A percentile compares a stretch with the other conserved stretches of the same genome.
These are phyloP conservation scores for Phylloporus arenicola DNA, from an alignment of 768 basidiomycete species.

Conservation along the genomic window DNA sequence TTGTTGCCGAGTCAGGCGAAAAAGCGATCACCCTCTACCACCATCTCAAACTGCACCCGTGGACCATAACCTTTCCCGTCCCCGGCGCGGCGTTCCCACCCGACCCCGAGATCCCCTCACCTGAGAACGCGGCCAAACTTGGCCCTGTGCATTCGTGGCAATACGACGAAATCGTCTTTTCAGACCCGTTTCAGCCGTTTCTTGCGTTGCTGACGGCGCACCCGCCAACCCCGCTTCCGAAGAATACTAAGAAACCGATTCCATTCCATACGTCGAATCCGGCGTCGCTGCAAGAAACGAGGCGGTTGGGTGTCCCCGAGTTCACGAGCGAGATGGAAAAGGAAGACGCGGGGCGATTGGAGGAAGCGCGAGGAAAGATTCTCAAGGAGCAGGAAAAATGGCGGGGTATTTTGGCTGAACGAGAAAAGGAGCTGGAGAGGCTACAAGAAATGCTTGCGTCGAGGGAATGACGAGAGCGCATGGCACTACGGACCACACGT, in stretches of 20 bases:
- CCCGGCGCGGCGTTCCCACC: slow-evolving; percentile 24
- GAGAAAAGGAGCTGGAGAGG: slow-evolving; percentile 74
- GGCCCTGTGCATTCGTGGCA: slow-evolving; percentile 96
- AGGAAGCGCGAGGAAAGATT: slow-evolving; percentile 66
- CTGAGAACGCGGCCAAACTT: slow-evolving; percentile 58
- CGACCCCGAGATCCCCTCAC: slow-evolving; percentile 62
- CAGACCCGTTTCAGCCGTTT: slow-evolving; percentile 86
- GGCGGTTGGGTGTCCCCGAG: slow-evolving; percentile 66
- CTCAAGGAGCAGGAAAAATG: slow-evolving; percentile 73
- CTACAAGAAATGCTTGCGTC: slow-evolving; percentile 48
- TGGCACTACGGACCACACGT: too few relatives aligned
- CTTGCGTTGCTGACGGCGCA: slow-evolving; percentile 74
- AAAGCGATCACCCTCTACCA: slow-evolving; percentile 86
- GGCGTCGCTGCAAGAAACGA: slow-evolving; percentile 58
- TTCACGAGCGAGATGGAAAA: slow-evolving; percentile 82
- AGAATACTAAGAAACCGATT: slow-evolving; percentile 48
- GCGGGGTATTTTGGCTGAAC: slow-evolving; percentile 61
- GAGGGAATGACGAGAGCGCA: slow-evolving; percentile 9
- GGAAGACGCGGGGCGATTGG: slow-evolving; percentile 76
- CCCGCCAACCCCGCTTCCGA: slow-evolving; percentile 79
- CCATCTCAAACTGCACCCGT: slow-evolving; percentile 93
- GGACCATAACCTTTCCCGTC: slow-evolving; percentile 44
- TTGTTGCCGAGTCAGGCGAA: slow-evolving; percentile 84
- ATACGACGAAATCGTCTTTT: slow-evolving; percentile 96
- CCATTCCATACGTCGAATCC: slow-evolving; percentile 69